These are phyloP conservation scores for Sporothrix pseudoabietina DNA, from an alignment of 2,329 filamentous ascomycete species.

Conservation along the genomic window DNA sequence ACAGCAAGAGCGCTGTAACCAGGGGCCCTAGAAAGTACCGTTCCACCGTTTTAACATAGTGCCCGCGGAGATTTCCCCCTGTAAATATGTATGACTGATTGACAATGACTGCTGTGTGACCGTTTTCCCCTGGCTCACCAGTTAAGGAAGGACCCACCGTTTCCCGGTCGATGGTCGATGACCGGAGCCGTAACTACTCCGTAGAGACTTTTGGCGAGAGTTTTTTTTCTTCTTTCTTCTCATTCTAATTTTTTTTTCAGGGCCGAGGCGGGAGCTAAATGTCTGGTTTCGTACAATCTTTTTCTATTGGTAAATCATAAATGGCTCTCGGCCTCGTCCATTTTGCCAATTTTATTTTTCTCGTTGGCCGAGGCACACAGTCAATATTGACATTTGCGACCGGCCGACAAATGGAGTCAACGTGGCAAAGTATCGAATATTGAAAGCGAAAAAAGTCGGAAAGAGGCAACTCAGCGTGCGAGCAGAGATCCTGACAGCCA, in stretches of 20 bases:
- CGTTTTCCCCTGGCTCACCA: neutral
- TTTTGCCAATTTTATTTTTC: neutral
- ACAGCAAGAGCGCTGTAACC: neutral
- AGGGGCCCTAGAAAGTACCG: neutral
- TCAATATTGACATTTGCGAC: neutral
- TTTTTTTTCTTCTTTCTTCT: neutral
- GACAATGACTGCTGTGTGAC: neutral
- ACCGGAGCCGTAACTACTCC: neutral
- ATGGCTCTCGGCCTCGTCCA: neutral
- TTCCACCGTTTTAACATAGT: neutral
- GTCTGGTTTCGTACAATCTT: neutral
- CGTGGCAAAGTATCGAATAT: neutral
- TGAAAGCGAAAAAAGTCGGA: neutral
- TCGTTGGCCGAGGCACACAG: neutral
- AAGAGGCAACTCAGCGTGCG: slow-evolving; percentile 17
- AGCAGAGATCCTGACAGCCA: neutral
- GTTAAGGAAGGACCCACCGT: neutral
- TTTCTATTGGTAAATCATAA: neutral
- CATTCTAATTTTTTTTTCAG: neutral
- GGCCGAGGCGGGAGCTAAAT: slow-evolving; percentile 6
- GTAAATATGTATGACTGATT: neutral
- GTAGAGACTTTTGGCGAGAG: neutral
- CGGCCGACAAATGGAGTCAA: neutral
- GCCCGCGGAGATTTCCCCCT: no score
- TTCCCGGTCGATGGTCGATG: slow-evolving; percentile 5